These are phyloP conservation scores for Calonectria pauciramosa DNA, from an alignment of 2,329 filamentous ascomycete species.

Conservation along the genomic window DNA sequence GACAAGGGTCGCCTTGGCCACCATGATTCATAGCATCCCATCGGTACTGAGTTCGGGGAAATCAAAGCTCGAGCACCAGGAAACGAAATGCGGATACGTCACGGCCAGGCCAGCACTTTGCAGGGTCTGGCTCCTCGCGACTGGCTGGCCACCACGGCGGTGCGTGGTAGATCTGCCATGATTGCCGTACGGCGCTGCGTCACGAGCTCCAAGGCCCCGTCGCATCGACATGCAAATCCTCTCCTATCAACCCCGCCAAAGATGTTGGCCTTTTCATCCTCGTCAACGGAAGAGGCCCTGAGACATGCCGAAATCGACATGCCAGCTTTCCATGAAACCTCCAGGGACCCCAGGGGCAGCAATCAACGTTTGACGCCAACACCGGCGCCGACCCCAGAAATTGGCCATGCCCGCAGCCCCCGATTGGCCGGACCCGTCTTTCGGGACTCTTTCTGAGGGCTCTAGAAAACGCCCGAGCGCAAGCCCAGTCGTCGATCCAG, in stretches of 20 bases:
- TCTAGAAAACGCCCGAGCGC: slow-evolving; percentile 23
- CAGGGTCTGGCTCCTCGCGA: not conserved
- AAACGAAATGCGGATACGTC: slow-evolving; percentile 18
- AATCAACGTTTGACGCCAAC: slow-evolving; percentile 16
- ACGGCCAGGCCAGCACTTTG: slow-evolving; percentile 6
- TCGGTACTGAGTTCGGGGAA: slow-evolving; percentile 13
- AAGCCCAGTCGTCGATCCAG: slow-evolving; percentile 24
- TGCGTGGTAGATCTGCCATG: not conserved
- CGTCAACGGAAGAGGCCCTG: not conserved
- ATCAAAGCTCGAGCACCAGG: slow-evolving; percentile 9
- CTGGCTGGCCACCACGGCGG: not conserved
- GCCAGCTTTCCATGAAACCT: not conserved
- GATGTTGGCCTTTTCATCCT: not conserved
- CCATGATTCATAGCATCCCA: not conserved
- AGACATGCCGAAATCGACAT: slow-evolving; percentile 6
- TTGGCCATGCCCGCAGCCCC: slow-evolving; percentile 20
- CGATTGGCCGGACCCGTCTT: slow-evolving; percentile 33
- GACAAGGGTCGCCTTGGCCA: not conserved
- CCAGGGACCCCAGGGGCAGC: slow-evolving; percentile 2
- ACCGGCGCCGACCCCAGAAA: slow-evolving; percentile 27
- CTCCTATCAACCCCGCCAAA: not conserved
- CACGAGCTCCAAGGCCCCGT: not conserved
- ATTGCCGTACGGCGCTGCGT: not conserved
- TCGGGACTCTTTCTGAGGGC: slow-evolving; percentile 23
- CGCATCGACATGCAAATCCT: not conserved